These are phyloP conservation scores for Chaetomium tenue DNA, from an alignment of 495 filamentous ascomycete species.

Conservation along the genomic window DNA sequence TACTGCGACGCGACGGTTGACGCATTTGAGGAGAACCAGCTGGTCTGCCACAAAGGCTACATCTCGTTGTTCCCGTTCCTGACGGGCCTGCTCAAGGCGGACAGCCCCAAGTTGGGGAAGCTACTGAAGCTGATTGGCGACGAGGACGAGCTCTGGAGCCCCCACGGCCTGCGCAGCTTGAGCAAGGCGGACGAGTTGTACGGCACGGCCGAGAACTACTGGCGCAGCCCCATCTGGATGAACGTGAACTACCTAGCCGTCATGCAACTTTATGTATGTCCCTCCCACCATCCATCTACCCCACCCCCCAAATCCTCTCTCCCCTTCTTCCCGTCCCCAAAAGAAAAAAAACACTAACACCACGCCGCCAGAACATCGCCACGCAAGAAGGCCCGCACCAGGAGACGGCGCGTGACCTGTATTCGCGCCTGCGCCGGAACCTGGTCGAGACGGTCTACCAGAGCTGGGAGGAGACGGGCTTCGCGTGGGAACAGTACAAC, in stretches of 20 bases:
- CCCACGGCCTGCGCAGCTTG: constrained; percentile 80
- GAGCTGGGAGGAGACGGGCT: constrained; percentile 86
- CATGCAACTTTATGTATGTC: constrained; percentile 74
- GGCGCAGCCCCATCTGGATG: constrained; percentile 94
- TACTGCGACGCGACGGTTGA: constrained; percentile 97
- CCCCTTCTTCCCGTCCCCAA: constrained; percentile 22
- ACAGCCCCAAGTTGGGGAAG: constrained; percentile 68
- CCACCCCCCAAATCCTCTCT: too few species aligned
- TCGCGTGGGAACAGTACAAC: constrained; percentile 99
- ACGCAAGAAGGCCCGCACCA: constrained; percentile 64
- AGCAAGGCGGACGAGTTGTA: constrained; percentile 81
- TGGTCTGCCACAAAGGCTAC: constrained; percentile 96
- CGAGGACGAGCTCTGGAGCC: constrained; percentile 82
- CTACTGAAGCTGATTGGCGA: constrained; percentile 75
- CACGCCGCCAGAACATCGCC: constrained; percentile 50
- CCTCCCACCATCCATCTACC: not conserved
- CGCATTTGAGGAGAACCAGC: constrained; percentile 83
- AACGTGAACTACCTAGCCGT: constrained; percentile 95
- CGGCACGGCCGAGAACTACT: constrained; percentile 92
- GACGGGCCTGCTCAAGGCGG: constrained; percentile 66
- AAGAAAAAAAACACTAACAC: constrained; percentile 13
- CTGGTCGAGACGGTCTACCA: constrained; percentile 85
- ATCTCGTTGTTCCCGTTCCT: constrained; percentile 93
- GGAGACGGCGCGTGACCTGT: constrained; percentile 67
- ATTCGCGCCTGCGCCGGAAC: constrained; percentile 73